phyloP scores from a whole-genome alignment of 1,284 basidiomycete genomes.

The Cystobasidium slooffiae region DNA sequence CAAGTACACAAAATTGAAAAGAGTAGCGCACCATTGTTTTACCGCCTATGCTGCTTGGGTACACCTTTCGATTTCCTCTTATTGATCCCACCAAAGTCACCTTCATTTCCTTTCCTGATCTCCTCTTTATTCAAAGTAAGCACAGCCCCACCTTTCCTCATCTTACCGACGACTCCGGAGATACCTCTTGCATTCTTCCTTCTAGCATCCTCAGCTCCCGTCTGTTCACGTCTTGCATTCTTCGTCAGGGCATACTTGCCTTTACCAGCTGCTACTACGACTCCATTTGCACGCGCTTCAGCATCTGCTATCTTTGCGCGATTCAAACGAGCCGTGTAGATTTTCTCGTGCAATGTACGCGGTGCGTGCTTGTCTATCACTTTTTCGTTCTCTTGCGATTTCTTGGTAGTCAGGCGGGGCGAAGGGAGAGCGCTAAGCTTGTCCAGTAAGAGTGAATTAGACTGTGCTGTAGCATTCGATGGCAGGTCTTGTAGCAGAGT shows the following conservation, averaged over 20 bases:
- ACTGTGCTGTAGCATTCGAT: conserved; percentile 10
- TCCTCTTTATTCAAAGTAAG: conserved; percentile 33
- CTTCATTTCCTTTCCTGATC: conserved; percentile 31
- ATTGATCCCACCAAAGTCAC: conserved; percentile 16
- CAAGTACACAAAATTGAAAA: neutral
- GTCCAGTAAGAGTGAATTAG: conserved; percentile 9
- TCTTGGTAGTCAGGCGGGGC: conserved; percentile 4
- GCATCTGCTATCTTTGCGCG: conserved; percentile 29
- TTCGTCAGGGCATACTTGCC: conserved; percentile 40
- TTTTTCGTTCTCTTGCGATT: conserved; percentile 29
- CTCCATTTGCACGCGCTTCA: conserved; percentile 25
- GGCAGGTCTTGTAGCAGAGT: conserved; percentile 38
- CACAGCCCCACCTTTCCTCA: conserved; percentile 38
- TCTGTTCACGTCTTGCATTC: conserved; percentile 32
- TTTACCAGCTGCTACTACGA: conserved; percentile 27
- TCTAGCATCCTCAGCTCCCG: conserved; percentile 32
- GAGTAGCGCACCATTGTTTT: neutral
- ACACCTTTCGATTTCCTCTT: conserved; percentile 16
- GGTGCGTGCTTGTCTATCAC: conserved; percentile 37
- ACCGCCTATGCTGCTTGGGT: conserved; percentile 11
- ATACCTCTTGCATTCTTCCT: conserved; percentile 41
- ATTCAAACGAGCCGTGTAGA: conserved; percentile 32
- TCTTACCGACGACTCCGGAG: conserved; percentile 36
- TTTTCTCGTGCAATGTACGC: conserved; percentile 20
- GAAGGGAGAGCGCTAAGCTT: conserved; percentile 13